phyloP scores from a whole-genome alignment of 2,329 filamentous ascomycete genomes.

The Coniochaeta ligniaria region DNA sequence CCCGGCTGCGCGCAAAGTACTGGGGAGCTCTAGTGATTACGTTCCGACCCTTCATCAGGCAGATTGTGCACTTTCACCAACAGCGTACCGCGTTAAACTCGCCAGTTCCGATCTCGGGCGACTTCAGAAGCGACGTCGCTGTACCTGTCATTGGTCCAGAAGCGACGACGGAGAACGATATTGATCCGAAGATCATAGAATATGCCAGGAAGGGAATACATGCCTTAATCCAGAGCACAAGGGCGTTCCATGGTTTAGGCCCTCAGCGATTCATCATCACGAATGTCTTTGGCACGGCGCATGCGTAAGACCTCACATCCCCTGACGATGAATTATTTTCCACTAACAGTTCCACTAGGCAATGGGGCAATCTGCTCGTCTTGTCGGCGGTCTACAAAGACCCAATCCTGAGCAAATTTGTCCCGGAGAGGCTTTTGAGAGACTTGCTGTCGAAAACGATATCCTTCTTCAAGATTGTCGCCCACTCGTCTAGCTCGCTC shows the following conservation, averaged over 20 bases:
- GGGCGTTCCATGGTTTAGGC: constrained; percentile 64
- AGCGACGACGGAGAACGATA: constrained; percentile 9
- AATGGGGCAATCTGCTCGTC: constrained; percentile 96
- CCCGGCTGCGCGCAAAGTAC: constrained; percentile 85
- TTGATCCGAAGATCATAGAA: constrained; percentile 33
- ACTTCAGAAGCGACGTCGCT: constrained; percentile 1
- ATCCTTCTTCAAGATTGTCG: constrained; percentile 61
- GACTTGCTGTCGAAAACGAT: constrained; percentile 68
- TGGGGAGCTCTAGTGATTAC: constrained; percentile 90
- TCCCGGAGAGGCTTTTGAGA: constrained; percentile 49
- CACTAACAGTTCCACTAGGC: constrained; percentile 43
- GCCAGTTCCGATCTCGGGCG: constrained; percentile 14
- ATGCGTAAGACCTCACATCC: constrained; percentile 56
- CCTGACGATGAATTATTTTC: neutral
- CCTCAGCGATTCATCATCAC: constrained; percentile 73
- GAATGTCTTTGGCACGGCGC: constrained; percentile 92
- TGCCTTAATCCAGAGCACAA: constrained; percentile 77
- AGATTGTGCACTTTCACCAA: constrained; percentile 44
- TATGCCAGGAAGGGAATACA: constrained; percentile 58
- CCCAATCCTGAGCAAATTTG: constrained; percentile 47
- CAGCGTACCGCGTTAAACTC: constrained; percentile 17
- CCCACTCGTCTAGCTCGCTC: constrained; percentile 69
- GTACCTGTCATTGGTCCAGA: constrained; percentile 9
- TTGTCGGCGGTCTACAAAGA: constrained; percentile 75
- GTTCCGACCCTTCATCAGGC: constrained; percentile 65